Evolutionary conservation across 2,329 filamentous ascomycete genomes (phyloP).

Genomic region (Fusarium nygamai): DNA sequence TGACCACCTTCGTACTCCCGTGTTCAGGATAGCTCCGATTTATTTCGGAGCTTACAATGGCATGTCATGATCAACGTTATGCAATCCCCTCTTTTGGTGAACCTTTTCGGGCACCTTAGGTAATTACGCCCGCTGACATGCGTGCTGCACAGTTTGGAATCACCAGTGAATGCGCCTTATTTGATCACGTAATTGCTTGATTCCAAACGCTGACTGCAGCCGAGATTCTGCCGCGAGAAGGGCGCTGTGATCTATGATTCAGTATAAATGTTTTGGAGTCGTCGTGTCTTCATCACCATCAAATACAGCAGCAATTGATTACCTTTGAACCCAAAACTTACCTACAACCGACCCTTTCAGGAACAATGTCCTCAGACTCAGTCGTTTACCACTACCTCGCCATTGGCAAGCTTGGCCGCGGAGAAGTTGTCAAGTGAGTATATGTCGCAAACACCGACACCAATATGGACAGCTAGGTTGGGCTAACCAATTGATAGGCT

Average conservation of each 20-base stretch:
- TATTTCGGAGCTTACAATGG: not conserved
- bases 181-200: not conserved
- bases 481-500: not conserved
- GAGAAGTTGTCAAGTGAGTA: constrained; percentile 42
- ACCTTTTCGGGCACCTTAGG: not conserved
- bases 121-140: not conserved
- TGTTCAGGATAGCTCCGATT: not conserved
- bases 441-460: too few relatives aligned
- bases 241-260: not conserved
- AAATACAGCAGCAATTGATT: not conserved
- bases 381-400: constrained; percentile 41
- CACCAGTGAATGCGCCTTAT: not conserved
- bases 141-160: not conserved
- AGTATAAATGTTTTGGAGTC: not conserved
- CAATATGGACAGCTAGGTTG: too few relatives aligned
- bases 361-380: not conserved
- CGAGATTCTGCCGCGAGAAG: constrained; percentile 2
- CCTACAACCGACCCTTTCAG: rapidly evolving
- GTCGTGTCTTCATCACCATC: not conserved
- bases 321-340: not conserved
- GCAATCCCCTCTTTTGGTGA: not conserved
- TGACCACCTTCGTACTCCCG: not conserved
- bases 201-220: not conserved
- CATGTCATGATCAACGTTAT: not conserved
- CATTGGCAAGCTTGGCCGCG: constrained; percentile 42